Conservation (phyloP, 139 green algal genomes). For the Tetraselmis striata region DNA sequence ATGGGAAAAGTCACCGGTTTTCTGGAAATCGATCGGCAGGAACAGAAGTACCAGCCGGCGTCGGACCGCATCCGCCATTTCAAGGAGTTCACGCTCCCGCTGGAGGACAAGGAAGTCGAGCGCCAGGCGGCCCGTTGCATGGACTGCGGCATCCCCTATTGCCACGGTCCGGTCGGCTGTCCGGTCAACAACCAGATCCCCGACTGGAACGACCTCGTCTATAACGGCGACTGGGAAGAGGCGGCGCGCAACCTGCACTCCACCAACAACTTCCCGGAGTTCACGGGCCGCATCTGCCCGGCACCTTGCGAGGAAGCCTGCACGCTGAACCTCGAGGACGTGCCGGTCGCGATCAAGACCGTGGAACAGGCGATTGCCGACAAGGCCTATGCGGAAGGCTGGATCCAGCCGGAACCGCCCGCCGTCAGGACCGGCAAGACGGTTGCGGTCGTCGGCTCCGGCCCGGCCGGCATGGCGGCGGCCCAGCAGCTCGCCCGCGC, state of each 20-base stretch:
- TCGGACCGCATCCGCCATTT: slow-evolving; percentile 83
- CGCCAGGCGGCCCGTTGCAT: slow-evolving; percentile 92
- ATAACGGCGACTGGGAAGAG: slow-evolving; percentile 84
- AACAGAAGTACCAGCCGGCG: slow-evolving; percentile 73
- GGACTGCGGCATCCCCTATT: slow-evolving; percentile 96
- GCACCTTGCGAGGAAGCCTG: slow-evolving; percentile 91
- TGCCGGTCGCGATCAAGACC: slow-evolving; percentile 92
- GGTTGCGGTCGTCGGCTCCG: slow-evolving; percentile 84
- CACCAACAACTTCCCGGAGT: slow-evolving; percentile 99
- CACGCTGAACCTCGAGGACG: slow-evolving; percentile 94
- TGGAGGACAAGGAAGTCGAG: slow-evolving; percentile 33
- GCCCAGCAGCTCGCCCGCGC: slow-evolving; percentile 96
- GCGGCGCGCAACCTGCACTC: slow-evolving; percentile 86
- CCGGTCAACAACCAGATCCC: slow-evolving; percentile 83
- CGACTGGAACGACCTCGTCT: slow-evolving; percentile 94
- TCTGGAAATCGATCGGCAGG: slow-evolving; percentile 75
- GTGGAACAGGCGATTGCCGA: slow-evolving; percentile 94
- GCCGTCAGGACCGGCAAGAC: slow-evolving; percentile 62
- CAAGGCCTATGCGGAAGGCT: slow-evolving; percentile 89
- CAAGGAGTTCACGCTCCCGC: slow-evolving; percentile 65
- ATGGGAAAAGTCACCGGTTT: slow-evolving; percentile 78
- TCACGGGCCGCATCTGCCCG: slow-evolving; percentile 86
- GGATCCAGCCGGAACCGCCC: slow-evolving; percentile 84
- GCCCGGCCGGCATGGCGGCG: slow-evolving; percentile 84
- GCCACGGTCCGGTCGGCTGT: slow-evolving; percentile 77